A percentile compares a stretch with the other conserved stretches of the same genome.
These are phyloP conservation scores for Kokia cookei DNA, from an alignment of 441 rosid genomes.

Conservation along the genomic window DNA sequence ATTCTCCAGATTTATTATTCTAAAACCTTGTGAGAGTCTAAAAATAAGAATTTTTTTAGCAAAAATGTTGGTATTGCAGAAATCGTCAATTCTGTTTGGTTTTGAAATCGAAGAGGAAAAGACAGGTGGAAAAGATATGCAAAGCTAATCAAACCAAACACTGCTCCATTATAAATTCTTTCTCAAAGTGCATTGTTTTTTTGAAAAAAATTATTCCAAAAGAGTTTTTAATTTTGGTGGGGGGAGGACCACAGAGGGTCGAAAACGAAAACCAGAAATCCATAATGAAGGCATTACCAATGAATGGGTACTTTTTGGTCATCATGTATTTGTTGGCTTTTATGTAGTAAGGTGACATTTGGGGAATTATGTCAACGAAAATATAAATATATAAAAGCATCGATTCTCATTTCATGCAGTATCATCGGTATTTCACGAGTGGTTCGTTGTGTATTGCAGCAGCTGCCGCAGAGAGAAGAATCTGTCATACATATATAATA, in stretches of 20 bases:
- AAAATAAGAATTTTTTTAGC: too few relatives aligned
- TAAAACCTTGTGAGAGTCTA: background rate
- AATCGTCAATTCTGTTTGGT: background rate
- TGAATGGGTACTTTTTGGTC: background rate
- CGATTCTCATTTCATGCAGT: background rate
- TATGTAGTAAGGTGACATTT: background rate
- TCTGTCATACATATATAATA: too few relatives aligned
- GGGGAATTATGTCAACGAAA: background rate
- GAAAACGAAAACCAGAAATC: background rate
- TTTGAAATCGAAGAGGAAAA: background rate
- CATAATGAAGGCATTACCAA: background rate
- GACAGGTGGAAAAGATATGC: background rate
- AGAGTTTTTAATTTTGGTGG: background rate
- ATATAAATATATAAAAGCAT: background rate
- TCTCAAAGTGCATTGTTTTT: background rate
- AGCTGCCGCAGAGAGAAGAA: background rate
- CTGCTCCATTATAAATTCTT: background rate
- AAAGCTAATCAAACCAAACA: background rate
- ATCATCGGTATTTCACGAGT: background rate
- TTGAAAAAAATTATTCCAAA: background rate
- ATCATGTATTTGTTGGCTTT: background rate
- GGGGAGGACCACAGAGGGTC: background rate
- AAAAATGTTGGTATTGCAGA: too few relatives aligned
- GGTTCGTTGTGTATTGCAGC: background rate
- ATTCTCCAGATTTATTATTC: background rate